Conservation (phyloP, 306 rosid genomes). For the Vigna trinervia region DNA sequence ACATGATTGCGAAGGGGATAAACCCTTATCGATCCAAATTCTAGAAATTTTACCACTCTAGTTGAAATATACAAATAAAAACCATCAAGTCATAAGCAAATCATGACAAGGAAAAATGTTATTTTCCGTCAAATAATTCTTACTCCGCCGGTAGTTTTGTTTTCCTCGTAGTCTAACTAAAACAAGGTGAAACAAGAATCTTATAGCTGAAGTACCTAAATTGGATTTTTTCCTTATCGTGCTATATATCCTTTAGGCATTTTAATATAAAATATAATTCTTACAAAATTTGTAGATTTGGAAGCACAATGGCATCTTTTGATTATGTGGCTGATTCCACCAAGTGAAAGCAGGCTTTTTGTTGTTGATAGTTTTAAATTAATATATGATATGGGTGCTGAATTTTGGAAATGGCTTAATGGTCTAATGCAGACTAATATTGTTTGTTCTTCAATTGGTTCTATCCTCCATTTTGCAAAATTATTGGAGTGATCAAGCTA, state of each 20-base stretch:
- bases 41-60: background rate
- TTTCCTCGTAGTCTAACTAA: too few species aligned
- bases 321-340: background rate
- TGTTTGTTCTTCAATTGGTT: too few species aligned
- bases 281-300: too few species aligned
- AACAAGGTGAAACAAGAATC: too few species aligned
- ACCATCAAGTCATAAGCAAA: background rate
- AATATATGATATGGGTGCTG: background rate
- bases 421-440: too few species aligned
- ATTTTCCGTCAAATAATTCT: background rate
- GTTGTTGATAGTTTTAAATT: background rate
- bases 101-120: background rate
- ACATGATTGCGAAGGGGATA: background rate
- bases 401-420: too few species aligned
- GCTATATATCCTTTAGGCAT: too few species aligned
- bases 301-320: background rate
- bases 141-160: background rate
- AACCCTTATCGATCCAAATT: background rate
- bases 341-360: background rate
- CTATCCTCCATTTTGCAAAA: too few species aligned
- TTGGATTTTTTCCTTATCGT: too few species aligned
- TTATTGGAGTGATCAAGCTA: too few species aligned
- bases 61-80: background rate
- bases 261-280: too few species aligned
- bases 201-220: too few species aligned